These are phyloP conservation scores for Thelonectria olida DNA, from an alignment of 2,329 filamentous ascomycete genomes.

Conservation along the genomic window DNA sequence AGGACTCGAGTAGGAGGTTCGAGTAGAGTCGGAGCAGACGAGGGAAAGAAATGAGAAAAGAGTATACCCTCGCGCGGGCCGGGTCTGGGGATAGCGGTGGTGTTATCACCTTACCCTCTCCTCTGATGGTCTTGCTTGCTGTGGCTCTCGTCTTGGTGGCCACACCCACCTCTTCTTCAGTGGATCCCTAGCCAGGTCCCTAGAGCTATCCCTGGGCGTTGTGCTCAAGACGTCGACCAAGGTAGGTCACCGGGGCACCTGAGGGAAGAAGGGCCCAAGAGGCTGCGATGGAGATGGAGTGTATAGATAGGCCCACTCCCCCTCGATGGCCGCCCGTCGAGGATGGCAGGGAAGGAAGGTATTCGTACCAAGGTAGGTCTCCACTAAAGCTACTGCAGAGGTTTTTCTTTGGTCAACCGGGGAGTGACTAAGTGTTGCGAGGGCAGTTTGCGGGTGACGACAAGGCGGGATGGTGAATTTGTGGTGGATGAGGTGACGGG, in stretches of 20 bases:
- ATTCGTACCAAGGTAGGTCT: not conserved
- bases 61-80: slow-evolving; percentile 25
- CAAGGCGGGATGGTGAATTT: slow-evolving; percentile 24
- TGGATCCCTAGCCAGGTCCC: slow-evolving; percentile 14
- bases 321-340: not conserved
- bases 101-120: slow-evolving; percentile 41
- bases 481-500: slow-evolving; percentile 20
- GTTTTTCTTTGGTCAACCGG: slow-evolving; percentile 13
- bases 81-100: slow-evolving; percentile 41
- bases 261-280: no score
- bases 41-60: slow-evolving; percentile 31
- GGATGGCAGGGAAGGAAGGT: no score
- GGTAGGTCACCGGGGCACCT: slow-evolving; percentile 2
- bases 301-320: slow-evolving; percentile 21
- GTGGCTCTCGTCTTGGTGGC: slow-evolving; percentile 35
- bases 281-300: not conserved
- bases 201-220: slow-evolving; percentile 19
- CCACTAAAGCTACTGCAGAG: slow-evolving; percentile 10
- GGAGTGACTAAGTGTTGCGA: not conserved
- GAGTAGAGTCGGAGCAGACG: slow-evolving; percentile 23
- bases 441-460: slow-evolving; percentile 20
- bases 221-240: not conserved
- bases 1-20: slow-evolving; percentile 6
- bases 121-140: slow-evolving; percentile 27
- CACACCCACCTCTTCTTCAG: slow-evolving; percentile 35